Conservation (phyloP, 345 rosid genomes). For the Abelmoschus esculentus region DNA sequence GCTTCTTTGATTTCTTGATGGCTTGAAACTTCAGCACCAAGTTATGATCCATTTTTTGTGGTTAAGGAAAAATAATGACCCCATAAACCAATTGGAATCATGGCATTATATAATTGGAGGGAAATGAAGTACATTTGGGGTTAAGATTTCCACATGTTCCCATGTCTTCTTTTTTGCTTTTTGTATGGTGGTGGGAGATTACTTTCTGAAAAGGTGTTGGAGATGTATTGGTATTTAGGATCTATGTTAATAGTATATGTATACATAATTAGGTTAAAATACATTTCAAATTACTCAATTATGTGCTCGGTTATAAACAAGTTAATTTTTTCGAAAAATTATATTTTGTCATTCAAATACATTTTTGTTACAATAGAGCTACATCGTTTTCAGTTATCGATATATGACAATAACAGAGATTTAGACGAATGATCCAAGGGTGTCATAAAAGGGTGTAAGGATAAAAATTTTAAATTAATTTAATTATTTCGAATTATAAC, state of each 20-base stretch:
- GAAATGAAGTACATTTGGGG: constrained; percentile 11
- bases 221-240: constrained; percentile 14
- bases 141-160: constrained; percentile 10
- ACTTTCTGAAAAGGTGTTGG: constrained; percentile 25
- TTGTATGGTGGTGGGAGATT: not conserved
- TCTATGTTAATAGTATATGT: not conserved
- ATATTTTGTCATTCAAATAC: no score
- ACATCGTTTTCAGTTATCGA: no score
- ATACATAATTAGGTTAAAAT: not conserved
- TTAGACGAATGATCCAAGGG: no score
- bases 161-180: constrained; percentile 7
- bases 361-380: no score
- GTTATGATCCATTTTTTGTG: constrained; percentile 18
- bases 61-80: not conserved
- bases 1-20: constrained; percentile 28
- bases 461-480: no score
- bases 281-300: no score
- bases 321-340: no score
- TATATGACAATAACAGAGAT: no score
- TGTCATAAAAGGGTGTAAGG: no score
- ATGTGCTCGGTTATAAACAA: no score
- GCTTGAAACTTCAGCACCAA: constrained; percentile 25
- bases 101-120: constrained; percentile 19
- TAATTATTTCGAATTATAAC: no score
- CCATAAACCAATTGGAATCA: constrained; percentile 10